phyloP scores from a whole-genome alignment of 768 basidiomycete genomes.

The Hypholoma fasciculare region DNA sequence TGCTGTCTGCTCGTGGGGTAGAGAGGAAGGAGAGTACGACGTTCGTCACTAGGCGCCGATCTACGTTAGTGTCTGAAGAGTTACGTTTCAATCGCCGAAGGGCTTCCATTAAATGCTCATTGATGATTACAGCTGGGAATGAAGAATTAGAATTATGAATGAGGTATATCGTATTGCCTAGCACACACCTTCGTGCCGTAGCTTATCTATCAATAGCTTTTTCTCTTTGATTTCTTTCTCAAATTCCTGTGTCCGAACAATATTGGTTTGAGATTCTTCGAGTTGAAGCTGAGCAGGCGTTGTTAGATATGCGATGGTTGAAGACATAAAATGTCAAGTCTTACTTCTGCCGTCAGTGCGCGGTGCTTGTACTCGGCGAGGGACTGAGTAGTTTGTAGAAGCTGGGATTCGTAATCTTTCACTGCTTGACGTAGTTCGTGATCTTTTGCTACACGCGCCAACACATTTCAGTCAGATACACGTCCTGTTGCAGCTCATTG shows the following conservation, averaged over 20 bases:
- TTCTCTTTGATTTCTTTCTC: slow-evolving; percentile 96
- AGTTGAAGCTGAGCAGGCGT: slow-evolving; percentile 56
- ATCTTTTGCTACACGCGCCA: slow-evolving; percentile 68
- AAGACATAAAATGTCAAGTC: neutral
- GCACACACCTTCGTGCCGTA: slow-evolving; percentile 84
- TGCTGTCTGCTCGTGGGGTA: slow-evolving; percentile 88
- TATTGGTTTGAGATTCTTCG: slow-evolving; percentile 69
- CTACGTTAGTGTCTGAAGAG: slow-evolving; percentile 89
- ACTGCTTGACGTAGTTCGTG: slow-evolving; percentile 86
- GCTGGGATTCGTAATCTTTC: slow-evolving; percentile 76
- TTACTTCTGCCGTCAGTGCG: slow-evolving; percentile 84
- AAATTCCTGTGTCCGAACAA: slow-evolving; percentile 65
- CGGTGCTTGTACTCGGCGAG: slow-evolving; percentile 91
- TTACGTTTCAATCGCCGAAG: slow-evolving; percentile 90
- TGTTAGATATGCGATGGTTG: too few species aligned
- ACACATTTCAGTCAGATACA: neutral
- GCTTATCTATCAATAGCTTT: slow-evolving; percentile 89
- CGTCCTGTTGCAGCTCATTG: neutral
- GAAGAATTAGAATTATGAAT: slow-evolving; percentile 3
- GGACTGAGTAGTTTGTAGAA: slow-evolving; percentile 67
- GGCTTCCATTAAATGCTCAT: slow-evolving; percentile 97
- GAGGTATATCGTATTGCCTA: slow-evolving; percentile 13
- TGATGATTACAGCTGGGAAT: slow-evolving; percentile 86
- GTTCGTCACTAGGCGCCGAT: slow-evolving; percentile 92
- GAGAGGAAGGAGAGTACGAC: slow-evolving; percentile 87